Conservation (phyloP, 148 eudicot species). For the Chenopodium suecicum region DNA sequence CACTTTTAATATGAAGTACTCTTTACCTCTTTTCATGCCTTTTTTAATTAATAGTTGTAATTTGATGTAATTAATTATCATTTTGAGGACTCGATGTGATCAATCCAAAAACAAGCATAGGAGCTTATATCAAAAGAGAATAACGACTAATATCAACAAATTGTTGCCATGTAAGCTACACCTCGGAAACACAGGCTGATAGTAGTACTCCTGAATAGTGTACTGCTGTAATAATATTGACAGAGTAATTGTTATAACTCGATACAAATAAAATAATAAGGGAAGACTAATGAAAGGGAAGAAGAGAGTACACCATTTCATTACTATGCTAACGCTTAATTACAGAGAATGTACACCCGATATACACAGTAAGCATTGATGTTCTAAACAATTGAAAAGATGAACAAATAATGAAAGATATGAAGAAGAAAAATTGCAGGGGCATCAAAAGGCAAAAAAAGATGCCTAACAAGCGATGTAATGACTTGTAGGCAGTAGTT, state of each 20-base stretch:
- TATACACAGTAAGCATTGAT: background rate
- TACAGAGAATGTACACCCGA: slow-evolving; percentile 13
- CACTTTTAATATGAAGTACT: too few relatives aligned
- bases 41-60: too few relatives aligned
- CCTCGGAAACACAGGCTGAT: background rate
- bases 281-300: background rate
- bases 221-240: too few relatives aligned
- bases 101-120: too few relatives aligned
- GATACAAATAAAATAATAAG: background rate
- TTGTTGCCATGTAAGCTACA: background rate
- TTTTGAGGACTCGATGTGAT: too few relatives aligned
- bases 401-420: background rate
- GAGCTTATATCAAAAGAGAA: too few relatives aligned
- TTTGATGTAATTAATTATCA: too few relatives aligned
- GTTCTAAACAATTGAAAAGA: background rate
- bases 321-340: slow-evolving; percentile 14
- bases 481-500: background rate
- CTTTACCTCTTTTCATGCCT: too few relatives aligned
- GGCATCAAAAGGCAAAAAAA: slow-evolving; percentile 12
- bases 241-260: too few relatives aligned
- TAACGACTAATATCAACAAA: too few relatives aligned
- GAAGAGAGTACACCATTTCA: background rate
- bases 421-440: background rate
- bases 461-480: slow-evolving; percentile 9
- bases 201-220: background rate